Evolutionary conservation across 306 rosid species (phyloP).

Genomic region (Vigna unguiculata): DNA sequence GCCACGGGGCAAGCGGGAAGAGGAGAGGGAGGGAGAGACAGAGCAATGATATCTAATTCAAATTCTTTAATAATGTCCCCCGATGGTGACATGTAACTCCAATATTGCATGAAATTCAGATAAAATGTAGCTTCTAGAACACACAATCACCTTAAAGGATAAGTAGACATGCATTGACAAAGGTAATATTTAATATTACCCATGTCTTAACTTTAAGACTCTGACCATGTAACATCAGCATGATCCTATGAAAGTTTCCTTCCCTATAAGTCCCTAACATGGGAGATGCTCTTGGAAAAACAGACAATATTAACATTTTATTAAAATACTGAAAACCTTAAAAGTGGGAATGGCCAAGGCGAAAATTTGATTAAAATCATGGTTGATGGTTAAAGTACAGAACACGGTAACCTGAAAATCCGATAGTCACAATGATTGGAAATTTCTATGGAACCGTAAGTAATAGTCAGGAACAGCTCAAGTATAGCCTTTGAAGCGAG

Average conservation of each 20-base stretch:
- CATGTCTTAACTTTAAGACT: too few relatives aligned
- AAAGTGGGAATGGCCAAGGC: not conserved
- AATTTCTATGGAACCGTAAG: conserved; percentile 8
- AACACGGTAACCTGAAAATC: conserved; percentile 12
- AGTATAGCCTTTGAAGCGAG: conserved; percentile 9
- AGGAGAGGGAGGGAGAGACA: not conserved
- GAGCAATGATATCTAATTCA: not conserved
- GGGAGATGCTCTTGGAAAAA: not conserved
- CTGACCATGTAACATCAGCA: too few relatives aligned
- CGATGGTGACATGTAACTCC: not conserved
- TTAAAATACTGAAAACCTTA: conserved; percentile 3
- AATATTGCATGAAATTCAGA: conserved; percentile 22
- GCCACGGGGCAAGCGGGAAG: not conserved
- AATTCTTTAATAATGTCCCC: not conserved
- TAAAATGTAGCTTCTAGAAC: conserved; percentile 25
- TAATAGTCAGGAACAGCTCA: not conserved
- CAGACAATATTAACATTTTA: conserved; percentile 9
- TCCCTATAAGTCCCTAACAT: too few relatives aligned
- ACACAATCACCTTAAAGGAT: conserved; percentile 17
- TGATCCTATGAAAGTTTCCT: too few relatives aligned
- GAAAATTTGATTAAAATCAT: conserved; percentile 24
- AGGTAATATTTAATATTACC: not conserved
- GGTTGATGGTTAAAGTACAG: conserved; percentile 14
- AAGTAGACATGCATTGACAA: not conserved
- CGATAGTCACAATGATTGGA: conserved; percentile 12